Evolutionary conservation across 345 rosid species (phyloP), one percentile per base, ranked within the genome.

Genomic region (Mercurialis annua): DNA sequence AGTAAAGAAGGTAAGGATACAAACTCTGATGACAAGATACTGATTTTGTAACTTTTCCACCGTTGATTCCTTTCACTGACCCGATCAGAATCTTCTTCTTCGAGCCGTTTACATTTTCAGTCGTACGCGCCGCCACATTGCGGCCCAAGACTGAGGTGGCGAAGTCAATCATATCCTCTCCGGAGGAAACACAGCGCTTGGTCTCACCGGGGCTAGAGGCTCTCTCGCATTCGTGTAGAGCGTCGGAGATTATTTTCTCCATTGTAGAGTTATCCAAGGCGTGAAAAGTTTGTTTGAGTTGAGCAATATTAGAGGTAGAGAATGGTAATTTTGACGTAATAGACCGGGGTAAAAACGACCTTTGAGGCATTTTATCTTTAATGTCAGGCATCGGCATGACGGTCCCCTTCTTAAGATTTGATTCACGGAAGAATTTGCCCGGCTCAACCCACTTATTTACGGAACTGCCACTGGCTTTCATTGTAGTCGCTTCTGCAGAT

Each of bases 1-100:
- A 92, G 56, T 90, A 90, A 12, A 90, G 83, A 61, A 92, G 49
- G 61, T 88, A 87, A 67, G 98, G 97, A 67, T 79, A 90, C 74
- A 92, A 36, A 57, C 89, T 92, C 71, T 90, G 98, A 38, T 92
- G 98, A 74, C 98, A 92, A 0, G 98, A 92, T 10, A 92, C 92
- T 0, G 97, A 85, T 65, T 81, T 83, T 6, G 97, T 92, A 26
- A 84, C 68, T 58, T 74, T 58, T 20, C 91, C 98, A 59, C 92
- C 84, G 77, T 92, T 80, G 78, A 90, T 82, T 29, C 83, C 83
- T 9, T 62, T 79, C 66, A 92, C 76, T 23, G 68, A 52, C 8
- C 98, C 97, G 34, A 92, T 77, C 79, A 80, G 5, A 59, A 92
- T 76, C 24, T 80, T 69, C 48, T 67, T 29, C 65, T 76, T 84